Evolutionary conservation across 768 basidiomycete genomes (phyloP), one percentile per base, ranked within the genome.

Genomic region (Terana coerulea): DNA sequence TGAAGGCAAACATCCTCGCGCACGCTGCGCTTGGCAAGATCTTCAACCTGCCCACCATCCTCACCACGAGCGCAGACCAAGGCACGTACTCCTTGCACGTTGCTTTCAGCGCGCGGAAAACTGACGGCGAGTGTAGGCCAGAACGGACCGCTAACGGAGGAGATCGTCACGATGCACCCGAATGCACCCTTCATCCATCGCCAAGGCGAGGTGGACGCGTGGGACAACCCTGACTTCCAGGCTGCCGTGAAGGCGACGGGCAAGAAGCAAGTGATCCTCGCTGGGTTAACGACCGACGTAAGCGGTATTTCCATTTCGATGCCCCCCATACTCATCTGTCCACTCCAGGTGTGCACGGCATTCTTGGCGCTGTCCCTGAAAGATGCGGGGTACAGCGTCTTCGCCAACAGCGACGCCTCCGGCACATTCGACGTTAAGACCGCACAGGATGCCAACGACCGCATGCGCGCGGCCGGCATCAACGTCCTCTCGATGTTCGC

Each of bases 211-310:
- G 76, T 79, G 12, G 64, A 79, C 49, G 76, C 77, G 8, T 79
- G 77, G 77, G 76, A 79, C 57, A 77, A 75, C 58, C 50, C 62
- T 5, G 75, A 75, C 48, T 77, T 79, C 67, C 65, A 72, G 33
- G 64, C 63, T 1, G 76, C 76, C 17, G 74, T 79, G 14, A 60
- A 68, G 39, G 74, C 75, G 1, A 75, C 75, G 6, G 75, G 75
- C 8, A 77, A 75, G 62, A 74, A 71, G 57, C 77, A 79, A 48
- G 59, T 78, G 40, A 77, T 77, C 58, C 57, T 77, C 15, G 76
- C 68, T n/a, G 76, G 77, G 1, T 76, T 79, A 47, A 68, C 67
- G 15, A 79, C 76, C 28, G 77, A 78, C 41, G 77, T 75, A 54
- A 39, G 73, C 62, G 4, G 9, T 10, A 40, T 12, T 34, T 9